These are phyloP conservation scores for Crithidia thermophila DNA, from an alignment of 208 protist species.

Conservation along the genomic window DNA sequence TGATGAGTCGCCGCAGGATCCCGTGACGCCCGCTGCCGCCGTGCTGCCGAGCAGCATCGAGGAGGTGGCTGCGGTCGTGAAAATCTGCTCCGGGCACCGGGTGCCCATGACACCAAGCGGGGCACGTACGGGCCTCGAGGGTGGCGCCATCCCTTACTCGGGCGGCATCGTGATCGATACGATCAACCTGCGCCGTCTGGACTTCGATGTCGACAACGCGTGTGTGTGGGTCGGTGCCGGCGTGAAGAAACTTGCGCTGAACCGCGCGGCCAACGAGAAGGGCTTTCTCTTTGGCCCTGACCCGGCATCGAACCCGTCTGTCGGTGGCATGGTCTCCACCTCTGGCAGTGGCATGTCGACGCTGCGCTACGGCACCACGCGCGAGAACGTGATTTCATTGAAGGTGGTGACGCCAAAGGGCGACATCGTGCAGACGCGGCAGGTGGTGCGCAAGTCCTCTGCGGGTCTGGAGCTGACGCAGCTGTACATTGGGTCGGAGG, in stretches of 20 bases:
- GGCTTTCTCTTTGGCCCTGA: conserved; percentile 65
- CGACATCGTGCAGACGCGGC: conserved; percentile 58
- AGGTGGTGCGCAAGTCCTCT: conserved; percentile 85
- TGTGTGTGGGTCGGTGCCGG: conserved; percentile 72
- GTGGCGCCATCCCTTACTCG: conserved; percentile 52
- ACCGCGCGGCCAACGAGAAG: conserved; percentile 22
- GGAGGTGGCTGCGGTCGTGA: conserved; percentile 41
- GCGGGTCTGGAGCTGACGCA: conserved; percentile 90
- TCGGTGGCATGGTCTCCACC: conserved; percentile 80
- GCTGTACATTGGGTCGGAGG: conserved; percentile 90
- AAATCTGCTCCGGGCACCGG: conserved; percentile 37
- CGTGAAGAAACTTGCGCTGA: conserved; percentile 61
- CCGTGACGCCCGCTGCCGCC: conserved; percentile 32
- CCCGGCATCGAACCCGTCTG: conserved; percentile 56
- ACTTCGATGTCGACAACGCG: conserved; percentile 53
- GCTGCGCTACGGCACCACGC: conserved; percentile 84
- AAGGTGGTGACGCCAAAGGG: conserved; percentile 64
- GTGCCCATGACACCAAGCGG: conserved; percentile 60
- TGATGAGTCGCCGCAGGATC: conserved; percentile 40
- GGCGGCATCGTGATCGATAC: conserved; percentile 70
- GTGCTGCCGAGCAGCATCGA: conserved; percentile 29
- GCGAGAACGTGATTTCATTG: conserved; percentile 75
- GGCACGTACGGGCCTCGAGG: conserved; percentile 55
- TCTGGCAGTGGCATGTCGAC: conserved; percentile 78
- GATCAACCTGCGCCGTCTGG: conserved; percentile 29